phyloP scores from a whole-genome alignment of 2,329 filamentous ascomycete genomes.

The Exutisphaerella laricina region DNA sequence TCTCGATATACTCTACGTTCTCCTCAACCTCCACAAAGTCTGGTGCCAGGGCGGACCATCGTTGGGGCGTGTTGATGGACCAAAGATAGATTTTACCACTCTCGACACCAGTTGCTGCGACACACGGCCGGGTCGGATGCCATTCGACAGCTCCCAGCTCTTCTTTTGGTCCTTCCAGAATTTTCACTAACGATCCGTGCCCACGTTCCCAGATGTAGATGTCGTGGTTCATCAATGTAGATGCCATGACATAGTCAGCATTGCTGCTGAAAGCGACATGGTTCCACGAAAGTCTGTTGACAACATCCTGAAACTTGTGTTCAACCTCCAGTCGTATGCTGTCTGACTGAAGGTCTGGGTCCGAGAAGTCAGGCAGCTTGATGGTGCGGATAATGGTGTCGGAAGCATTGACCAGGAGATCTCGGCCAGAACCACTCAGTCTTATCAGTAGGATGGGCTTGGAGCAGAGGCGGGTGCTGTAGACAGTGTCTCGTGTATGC shows the following conservation, averaged over 20 bases:
- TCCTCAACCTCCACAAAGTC: conserved; percentile 98
- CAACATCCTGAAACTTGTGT: conserved; percentile 97
- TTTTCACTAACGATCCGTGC: conserved; percentile 90
- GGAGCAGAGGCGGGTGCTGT: conserved; percentile 80
- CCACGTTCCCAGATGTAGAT: conserved; percentile 97
- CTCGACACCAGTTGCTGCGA: conserved; percentile 88
- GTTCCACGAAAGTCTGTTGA: conserved; percentile 93
- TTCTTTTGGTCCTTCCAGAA: conserved; percentile 93
- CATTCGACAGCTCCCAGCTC: conserved; percentile 96
- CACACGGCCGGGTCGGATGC: conserved; percentile 82
- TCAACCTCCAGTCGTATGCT: conserved; percentile 86
- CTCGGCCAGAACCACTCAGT: conserved; percentile 75
- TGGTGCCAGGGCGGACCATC: conserved; percentile 93
- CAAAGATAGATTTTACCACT: conserved; percentile 92
- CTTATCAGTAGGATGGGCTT: conserved; percentile 85
- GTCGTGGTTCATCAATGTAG: conserved; percentile 97
- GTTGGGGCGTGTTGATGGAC: conserved; percentile 90
- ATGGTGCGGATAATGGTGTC: conserved; percentile 94
- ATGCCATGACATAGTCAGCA: conserved; percentile 92
- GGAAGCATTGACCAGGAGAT: conserved; percentile 85
- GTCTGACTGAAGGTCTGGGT: conserved; percentile 66
- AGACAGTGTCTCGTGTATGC: conserved; percentile 72
- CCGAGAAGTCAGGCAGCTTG: conserved; percentile 68
- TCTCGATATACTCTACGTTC: conserved; percentile 93
- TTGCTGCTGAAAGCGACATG: conserved; percentile 92